Evolutionary conservation across 2,329 filamentous ascomycete species (phyloP), one percentile per base, ranked within the genome.

Genomic region (Pseudogymnoascus sp.): DNA sequence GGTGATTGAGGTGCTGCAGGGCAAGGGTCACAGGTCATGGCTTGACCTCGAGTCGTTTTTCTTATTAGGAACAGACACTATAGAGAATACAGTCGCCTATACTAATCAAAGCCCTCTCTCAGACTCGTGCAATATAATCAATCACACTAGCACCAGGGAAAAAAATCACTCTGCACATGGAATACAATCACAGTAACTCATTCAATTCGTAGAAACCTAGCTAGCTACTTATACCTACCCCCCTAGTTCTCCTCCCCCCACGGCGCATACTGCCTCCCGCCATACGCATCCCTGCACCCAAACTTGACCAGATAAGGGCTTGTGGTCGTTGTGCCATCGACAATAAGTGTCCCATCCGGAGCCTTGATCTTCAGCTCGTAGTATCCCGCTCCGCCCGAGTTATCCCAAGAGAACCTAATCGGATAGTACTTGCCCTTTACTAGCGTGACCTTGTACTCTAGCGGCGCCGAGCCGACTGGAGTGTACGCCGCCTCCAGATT

Each of bases 1-100:
- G 69, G 73, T 71, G 0, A 69, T 74, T 33, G 70, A 73, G 60
- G 71, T 77, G 33, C 21, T 23, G 21, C 21, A 23, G 21, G 21
- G 21, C 21, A 23, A 23, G 21, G 21, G 21, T 23, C 21, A 23
- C 21, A 23, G 21, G 3, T 23, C 21, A 23, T 4, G 3, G 21
- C 21, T 23, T 23, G 21, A 23, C 21, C 21, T 23, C 21, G 21
- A 23, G 21, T 23, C 21, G 21, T 23, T 23, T 23, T 23, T 23
- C 21, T 23, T 23, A 23, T 23, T 23, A 23, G 21, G 21, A 23
- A 23, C 21, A 23, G 21, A 23, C 21, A 23, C 21, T 23, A 23
- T 23, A 23, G 21, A 23, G 21, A 23, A 23, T 23, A 23, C 21
- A 23, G 3, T 23, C 21, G 21, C 21, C 21, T 23, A 23, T 23